These are phyloP conservation scores for Oldenlandia corymbosa DNA, from an alignment of 257 asterid species.

Conservation along the genomic window DNA sequence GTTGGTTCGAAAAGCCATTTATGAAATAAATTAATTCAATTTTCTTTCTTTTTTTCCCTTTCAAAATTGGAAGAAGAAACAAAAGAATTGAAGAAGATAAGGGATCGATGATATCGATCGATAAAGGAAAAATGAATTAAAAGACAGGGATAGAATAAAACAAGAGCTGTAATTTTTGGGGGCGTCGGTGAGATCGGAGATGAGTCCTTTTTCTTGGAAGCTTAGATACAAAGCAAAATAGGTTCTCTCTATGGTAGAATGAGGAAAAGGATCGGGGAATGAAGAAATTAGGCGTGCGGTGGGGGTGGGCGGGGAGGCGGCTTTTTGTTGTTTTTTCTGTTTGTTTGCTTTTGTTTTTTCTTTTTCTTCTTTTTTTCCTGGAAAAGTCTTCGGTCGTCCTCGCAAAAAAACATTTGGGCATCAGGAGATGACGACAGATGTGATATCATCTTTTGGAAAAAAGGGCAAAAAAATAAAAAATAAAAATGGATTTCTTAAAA, in stretches of 20 bases:
- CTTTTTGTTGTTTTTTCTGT: background rate
- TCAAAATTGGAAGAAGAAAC: background rate
- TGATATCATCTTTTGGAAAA: background rate
- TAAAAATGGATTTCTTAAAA: too few species aligned
- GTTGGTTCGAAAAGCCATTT: slow-evolving; percentile 35
- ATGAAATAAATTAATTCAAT: background rate
- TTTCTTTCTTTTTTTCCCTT: too few species aligned
- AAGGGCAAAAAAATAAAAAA: too few species aligned
- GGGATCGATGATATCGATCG: slow-evolving; percentile 12
- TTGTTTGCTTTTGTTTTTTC: background rate
- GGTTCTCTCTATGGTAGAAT: slow-evolving; percentile 22
- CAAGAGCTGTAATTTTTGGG: background rate
- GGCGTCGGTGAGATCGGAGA: slow-evolving; percentile 7
- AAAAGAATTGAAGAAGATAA: background rate
- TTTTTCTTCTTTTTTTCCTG: too few species aligned
- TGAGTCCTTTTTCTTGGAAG: slow-evolving; percentile 9
- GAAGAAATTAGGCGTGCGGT: background rate
- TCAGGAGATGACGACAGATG: slow-evolving; percentile 1
- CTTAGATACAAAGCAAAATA: slow-evolving; percentile 35
- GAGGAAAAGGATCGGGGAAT: slow-evolving; percentile 14
- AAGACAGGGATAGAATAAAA: background rate
- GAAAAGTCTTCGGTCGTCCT: background rate
- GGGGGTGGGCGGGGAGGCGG: slow-evolving; percentile 6
- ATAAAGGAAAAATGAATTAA: background rate
- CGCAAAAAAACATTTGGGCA: background rate